Conservation (phyloP, 352 stramenopile genomes). For the Hyaloperonospora arabidopsidis region DNA sequence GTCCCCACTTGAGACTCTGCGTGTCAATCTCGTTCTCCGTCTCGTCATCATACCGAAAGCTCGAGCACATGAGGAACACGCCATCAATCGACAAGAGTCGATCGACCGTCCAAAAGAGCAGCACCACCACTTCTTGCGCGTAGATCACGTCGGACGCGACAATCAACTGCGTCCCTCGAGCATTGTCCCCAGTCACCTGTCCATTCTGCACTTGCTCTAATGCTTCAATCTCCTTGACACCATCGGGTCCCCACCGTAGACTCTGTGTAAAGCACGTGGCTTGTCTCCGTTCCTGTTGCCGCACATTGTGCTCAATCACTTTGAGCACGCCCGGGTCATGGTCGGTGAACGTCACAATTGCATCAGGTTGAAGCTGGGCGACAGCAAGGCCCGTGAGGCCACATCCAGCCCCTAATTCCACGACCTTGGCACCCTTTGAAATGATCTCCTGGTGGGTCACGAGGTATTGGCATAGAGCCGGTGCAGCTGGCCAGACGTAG, state of each 20-base stretch:
- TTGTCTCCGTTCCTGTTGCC: slow-evolving; percentile 44
- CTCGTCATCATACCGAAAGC: slow-evolving; percentile 60
- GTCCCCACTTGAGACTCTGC: slow-evolving; percentile 39
- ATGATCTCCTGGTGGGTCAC: slow-evolving; percentile 38
- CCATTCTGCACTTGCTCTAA: slow-evolving; percentile 31
- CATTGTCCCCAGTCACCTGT: background rate
- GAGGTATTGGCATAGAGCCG: slow-evolving; percentile 60
- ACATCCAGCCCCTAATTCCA: slow-evolving; percentile 64
- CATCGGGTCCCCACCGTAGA: slow-evolving; percentile 57
- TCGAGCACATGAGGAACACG: slow-evolving; percentile 72
- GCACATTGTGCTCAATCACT: slow-evolving; percentile 67
- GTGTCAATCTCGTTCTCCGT: slow-evolving; percentile 61
- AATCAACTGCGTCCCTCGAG: slow-evolving; percentile 37
- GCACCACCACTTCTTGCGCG: slow-evolving; percentile 48
- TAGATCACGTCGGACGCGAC: slow-evolving; percentile 79
- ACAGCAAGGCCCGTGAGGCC: slow-evolving; percentile 55
- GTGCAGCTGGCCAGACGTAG: slow-evolving; percentile 63
- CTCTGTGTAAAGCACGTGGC: slow-evolving; percentile 52
- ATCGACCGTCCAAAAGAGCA: slow-evolving; percentile 77
- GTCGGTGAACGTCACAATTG: slow-evolving; percentile 71
- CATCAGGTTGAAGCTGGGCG: slow-evolving; percentile 49
- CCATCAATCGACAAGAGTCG: slow-evolving; percentile 30
- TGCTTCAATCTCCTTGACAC: slow-evolving; percentile 42
- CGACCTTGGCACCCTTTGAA: slow-evolving; percentile 38
- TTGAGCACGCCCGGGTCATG: slow-evolving; percentile 77